A percentile compares a stretch with the other conserved stretches of the same genome.
Evolutionary conservation across 176 grass and related monocot species (phyloP).

Genomic region (bread wheat (Triticum aestivum)): IWGSC_CS_RefSeq_v2.1 NC_057807.1:312870676-312871175

Average conservation of each 20-base stretch:
- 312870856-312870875: background rate
- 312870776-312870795: background rate
- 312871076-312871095: slow-evolving; percentile 53
- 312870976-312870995: background rate
- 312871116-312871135: slow-evolving; percentile 74
- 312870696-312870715: slow-evolving; percentile 4
- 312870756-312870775: background rate
- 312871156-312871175: slow-evolving; percentile 65
- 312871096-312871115: slow-evolving; percentile 63
- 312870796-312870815: background rate
- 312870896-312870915: background rate
- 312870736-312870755: background rate
- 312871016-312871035: slow-evolving; percentile 50
- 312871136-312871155: slow-evolving; percentile 60
- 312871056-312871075: slow-evolving; percentile 64
- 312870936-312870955: background rate
- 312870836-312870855: background rate
- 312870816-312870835: background rate
- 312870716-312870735: slow-evolving; percentile 12
- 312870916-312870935: background rate
- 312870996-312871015: slow-evolving; percentile 10
- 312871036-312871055: slow-evolving; percentile 65
- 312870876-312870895: background rate
- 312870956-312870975: background rate
- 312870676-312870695: background rate